A percentile compares a stretch with the other conserved stretches of the same genome.
phyloP scores from a whole-genome alignment of 73 alveolate genomes.

The Urostyla sp. region DNA sequence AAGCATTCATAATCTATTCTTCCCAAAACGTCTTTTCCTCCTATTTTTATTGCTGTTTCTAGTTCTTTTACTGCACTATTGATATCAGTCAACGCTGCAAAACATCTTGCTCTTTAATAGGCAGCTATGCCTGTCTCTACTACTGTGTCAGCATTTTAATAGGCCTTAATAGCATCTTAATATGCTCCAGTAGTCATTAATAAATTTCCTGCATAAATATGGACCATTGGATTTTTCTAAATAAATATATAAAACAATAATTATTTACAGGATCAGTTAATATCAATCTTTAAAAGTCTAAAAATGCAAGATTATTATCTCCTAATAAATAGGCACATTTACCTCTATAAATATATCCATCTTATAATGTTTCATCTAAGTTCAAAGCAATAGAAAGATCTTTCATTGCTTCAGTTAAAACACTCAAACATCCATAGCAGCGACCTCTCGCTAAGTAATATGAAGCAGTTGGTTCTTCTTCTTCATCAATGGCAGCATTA shows the following conservation, averaged over 20 bases:
- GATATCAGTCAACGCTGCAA: constrained; percentile 60
- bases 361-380: constrained; percentile 62
- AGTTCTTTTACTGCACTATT: constrained; percentile 61
- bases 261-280: constrained; percentile 63
- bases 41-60: constrained; percentile 30
- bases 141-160: constrained; percentile 71
- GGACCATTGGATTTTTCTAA: constrained; percentile 74
- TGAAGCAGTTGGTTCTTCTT: constrained; percentile 68
- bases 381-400: constrained; percentile 66
- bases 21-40: constrained; percentile 25
- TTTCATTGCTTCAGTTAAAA: constrained; percentile 74
- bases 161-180: constrained; percentile 78
- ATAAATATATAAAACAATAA: not conserved
- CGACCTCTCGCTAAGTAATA: constrained; percentile 72
- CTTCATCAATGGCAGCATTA: constrained; percentile 71
- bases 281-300: constrained; percentile 73
- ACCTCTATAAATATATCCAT: constrained; percentile 68
- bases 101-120: constrained; percentile 70
- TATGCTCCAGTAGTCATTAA: constrained; percentile 79
- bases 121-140: constrained; percentile 65
- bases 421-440: constrained; percentile 69
- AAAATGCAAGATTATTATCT: constrained; percentile 67
- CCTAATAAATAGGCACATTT: constrained; percentile 75
- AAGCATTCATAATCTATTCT: constrained; percentile 42
- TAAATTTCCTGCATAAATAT: constrained; percentile 78